phyloP scores from a whole-genome alignment of 306 rosid genomes.

The Acacia melanoxylon region DNA sequence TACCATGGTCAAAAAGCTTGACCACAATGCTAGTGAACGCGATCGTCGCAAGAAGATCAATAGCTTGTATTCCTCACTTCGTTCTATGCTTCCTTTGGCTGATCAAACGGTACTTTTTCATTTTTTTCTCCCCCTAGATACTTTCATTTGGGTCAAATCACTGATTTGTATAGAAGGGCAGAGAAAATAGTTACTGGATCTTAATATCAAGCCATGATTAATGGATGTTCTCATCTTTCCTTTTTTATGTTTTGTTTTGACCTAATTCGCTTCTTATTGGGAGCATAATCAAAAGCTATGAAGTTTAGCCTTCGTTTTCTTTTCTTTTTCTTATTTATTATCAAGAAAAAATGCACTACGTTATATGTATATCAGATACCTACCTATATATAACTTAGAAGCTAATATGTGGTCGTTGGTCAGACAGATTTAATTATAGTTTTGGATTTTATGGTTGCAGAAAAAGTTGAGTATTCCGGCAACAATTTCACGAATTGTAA shows the following conservation, averaged over 20 bases:
- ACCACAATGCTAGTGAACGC: conserved; percentile 87
- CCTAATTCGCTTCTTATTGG: not conserved
- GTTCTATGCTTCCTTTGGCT: conserved; percentile 59
- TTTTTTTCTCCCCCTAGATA: not conserved
- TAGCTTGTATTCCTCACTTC: conserved; percentile 61
- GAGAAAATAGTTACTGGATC: not conserved
- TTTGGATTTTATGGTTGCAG: conserved; percentile 18
- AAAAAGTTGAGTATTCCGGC: conserved; percentile 65
- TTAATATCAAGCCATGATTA: not conserved
- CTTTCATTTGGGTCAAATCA: not conserved
- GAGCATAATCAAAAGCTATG: not conserved
- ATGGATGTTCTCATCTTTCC: not conserved
- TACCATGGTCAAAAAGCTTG: conserved; percentile 54
- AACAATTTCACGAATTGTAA: conserved; percentile 53
- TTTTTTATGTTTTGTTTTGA: not conserved
- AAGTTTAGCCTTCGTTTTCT: not conserved
- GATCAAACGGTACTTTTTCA: conserved; percentile 52
- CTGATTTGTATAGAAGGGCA: not conserved
- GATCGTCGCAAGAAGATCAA: conserved; percentile 86
- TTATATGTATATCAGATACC: not conserved
- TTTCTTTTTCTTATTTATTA: not conserved
- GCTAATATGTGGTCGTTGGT: not conserved
- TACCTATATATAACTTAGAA: not conserved
- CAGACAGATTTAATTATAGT: not conserved
- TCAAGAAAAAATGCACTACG: not conserved